A percentile compares a stretch with the other conserved stretches of the same genome.
Evolutionary conservation across 2,329 filamentous ascomycete species (phyloP).

Genomic region (Zasmidium angulare): DNA sequence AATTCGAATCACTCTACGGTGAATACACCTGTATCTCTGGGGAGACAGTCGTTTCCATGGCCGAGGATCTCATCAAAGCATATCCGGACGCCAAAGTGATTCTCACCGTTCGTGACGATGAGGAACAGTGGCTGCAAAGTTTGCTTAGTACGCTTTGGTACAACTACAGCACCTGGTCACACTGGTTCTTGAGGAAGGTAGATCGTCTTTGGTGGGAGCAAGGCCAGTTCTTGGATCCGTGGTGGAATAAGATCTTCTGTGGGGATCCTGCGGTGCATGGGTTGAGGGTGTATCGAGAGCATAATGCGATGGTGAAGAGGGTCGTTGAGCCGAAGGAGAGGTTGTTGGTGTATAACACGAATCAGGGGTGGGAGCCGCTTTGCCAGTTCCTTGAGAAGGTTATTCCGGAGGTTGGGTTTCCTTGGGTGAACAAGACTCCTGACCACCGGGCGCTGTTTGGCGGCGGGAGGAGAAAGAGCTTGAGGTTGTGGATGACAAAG

Average conservation of each 20-base stretch:
- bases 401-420: constrained; percentile 10
- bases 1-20: constrained; percentile 5
- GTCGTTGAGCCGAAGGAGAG: constrained; percentile 3
- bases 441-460: constrained; percentile 4
- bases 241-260: neutral
- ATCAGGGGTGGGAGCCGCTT: constrained; percentile 13
- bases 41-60: constrained; percentile 10
- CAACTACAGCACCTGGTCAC: neutral
- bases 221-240: neutral
- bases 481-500: neutral
- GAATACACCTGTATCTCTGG: constrained; percentile 3
- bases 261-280: constrained; percentile 4
- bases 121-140: constrained; percentile 38
- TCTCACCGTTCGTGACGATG: constrained; percentile 44
- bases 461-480: neutral
- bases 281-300: constrained; percentile 6
- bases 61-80: constrained; percentile 42
- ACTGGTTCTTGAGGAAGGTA: constrained; percentile 4
- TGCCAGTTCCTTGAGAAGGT: constrained; percentile 12
- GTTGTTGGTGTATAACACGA: constrained; percentile 12
- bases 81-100: constrained; percentile 70
- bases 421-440: constrained; percentile 24
- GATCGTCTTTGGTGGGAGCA: neutral
- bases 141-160: constrained; percentile 5
- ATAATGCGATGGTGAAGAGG: constrained; percentile 5